Evolutionary conservation across 257 asterid genomes (phyloP).

Genomic region (Jacaranda copaia): DNA sequence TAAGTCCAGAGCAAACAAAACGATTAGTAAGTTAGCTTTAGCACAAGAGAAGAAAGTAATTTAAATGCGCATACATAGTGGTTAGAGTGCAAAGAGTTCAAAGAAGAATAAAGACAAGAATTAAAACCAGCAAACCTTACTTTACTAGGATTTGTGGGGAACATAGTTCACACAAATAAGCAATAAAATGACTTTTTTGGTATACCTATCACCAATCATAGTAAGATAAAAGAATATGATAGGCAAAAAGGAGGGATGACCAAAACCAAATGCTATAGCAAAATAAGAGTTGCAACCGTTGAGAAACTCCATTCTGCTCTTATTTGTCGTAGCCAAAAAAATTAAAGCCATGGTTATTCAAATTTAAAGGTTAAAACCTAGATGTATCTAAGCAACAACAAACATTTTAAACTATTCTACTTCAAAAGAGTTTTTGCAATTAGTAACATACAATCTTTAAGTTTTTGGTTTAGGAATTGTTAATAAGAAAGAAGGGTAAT

Average conservation of each 20-base stretch:
- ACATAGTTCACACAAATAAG: slow-evolving; percentile 7
- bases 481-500: too few relatives aligned
- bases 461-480: too few relatives aligned
- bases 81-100: neutral
- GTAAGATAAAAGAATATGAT: neutral
- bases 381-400: too few relatives aligned
- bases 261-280: too few relatives aligned
- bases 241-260: neutral
- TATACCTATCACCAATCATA: slow-evolving; percentile 4
- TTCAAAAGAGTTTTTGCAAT: too few relatives aligned
- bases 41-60: slow-evolving; percentile 23
- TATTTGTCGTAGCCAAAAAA: too few relatives aligned
- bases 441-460: too few relatives aligned
- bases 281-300: neutral
- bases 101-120: slow-evolving; percentile 9
- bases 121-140: slow-evolving; percentile 9
- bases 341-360: too few relatives aligned
- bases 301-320: neutral
- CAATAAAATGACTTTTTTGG: neutral
- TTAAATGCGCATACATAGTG: neutral
- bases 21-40: neutral
- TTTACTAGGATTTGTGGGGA: neutral
- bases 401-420: too few relatives aligned
- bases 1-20: slow-evolving; percentile 40
- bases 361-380: too few relatives aligned